phyloP scores from a whole-genome alignment of 768 basidiomycete species.

The Galerina marginata region DNA sequence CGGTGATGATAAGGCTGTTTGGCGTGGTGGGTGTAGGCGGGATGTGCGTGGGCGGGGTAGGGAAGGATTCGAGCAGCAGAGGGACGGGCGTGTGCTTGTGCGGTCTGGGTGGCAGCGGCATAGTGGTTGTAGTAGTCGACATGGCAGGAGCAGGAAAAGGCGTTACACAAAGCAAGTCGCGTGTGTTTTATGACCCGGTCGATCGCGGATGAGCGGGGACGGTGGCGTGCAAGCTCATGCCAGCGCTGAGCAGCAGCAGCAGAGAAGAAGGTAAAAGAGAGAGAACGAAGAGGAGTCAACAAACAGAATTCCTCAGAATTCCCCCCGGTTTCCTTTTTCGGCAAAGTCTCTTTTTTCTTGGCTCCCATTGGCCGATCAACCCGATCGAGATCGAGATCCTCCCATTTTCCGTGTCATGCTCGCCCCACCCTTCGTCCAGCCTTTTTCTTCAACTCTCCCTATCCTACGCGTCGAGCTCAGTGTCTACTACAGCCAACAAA shows the following conservation, averaged over 20 bases:
- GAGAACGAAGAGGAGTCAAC: background rate
- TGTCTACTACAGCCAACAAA: too few species aligned
- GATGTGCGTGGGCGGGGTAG: constrained; percentile 47
- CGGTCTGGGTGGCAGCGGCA: constrained; percentile 3
- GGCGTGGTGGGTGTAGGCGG: constrained; percentile 35
- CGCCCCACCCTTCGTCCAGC: too few species aligned
- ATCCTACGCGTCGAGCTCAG: too few species aligned
- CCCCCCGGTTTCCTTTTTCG: background rate
- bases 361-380: background rate
- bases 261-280: background rate
- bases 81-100: constrained; percentile 27
- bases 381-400: too few species aligned
- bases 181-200: background rate
- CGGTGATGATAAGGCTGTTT: background rate
- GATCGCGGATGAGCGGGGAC: too few species aligned
- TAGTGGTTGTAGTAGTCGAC: background rate
- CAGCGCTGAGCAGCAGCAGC: background rate
- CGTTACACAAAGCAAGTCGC: background rate
- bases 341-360: constrained; percentile 1
- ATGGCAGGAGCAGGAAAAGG: background rate
- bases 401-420: too few species aligned
- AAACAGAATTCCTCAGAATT: background rate
- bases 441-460: too few species aligned
- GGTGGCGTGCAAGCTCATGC: too few species aligned
- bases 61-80: constrained; percentile 46